These are phyloP conservation scores for Carex kokanica DNA, from an alignment of 176 grass and related monocot genomes.

Conservation along the genomic window DNA sequence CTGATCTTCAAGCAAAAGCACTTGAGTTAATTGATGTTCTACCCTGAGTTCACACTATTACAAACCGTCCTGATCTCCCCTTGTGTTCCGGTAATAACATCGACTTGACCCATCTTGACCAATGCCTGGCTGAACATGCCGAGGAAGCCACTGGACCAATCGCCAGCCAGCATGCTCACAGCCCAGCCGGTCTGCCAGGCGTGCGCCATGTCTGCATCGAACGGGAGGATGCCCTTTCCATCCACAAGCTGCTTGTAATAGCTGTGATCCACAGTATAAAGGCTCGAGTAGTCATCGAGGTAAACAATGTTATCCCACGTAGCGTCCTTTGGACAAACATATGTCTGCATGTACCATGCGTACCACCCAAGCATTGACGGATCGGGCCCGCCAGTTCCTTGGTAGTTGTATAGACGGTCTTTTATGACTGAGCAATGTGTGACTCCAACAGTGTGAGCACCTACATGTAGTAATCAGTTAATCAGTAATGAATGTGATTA, in stretches of 20 bases:
- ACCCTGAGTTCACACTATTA: conserved; percentile 33
- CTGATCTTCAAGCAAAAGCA: not conserved
- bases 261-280: conserved; percentile 42
- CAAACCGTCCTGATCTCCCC: conserved; percentile 62
- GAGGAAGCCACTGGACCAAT: not conserved
- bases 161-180: conserved; percentile 31
- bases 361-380: conserved; percentile 32
- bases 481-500: not conserved
- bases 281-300: conserved; percentile 19
- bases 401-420: conserved; percentile 32
- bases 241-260: conserved; percentile 44
- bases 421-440: conserved; percentile 47
- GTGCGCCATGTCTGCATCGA: conserved; percentile 41
- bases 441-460: conserved; percentile 51
- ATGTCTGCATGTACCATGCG: not conserved
- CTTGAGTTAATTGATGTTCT: not conserved
- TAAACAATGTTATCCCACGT: not conserved
- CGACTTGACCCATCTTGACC: conserved; percentile 47
- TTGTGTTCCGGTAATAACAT: conserved; percentile 36
- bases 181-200: conserved; percentile 19
- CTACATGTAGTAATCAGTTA: not conserved
- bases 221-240: conserved; percentile 33
- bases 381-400: conserved; percentile 21
- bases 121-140: conserved; percentile 18
- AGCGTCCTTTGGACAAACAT: conserved; percentile 9